Conservation (phyloP, 2,329 filamentous ascomycete species). For the Ascochyta koolunga region DNA sequence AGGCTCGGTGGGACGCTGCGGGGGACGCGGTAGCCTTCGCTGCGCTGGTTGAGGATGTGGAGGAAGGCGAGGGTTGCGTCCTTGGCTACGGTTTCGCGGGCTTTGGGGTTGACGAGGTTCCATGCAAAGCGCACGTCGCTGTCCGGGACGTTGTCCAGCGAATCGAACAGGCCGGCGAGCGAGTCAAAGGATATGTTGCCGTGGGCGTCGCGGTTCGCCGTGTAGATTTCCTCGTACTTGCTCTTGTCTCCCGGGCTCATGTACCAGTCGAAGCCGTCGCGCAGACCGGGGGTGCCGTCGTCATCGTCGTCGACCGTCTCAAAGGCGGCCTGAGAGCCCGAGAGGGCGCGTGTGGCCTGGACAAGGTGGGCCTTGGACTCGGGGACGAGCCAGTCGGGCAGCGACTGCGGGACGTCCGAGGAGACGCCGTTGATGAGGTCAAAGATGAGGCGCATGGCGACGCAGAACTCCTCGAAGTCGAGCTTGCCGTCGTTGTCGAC, state of each 20-base stretch:
- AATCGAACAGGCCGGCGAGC: conserved; percentile 82
- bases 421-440: conserved; percentile 94
- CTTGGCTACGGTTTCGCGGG: conserved; percentile 83
- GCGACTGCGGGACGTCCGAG: conserved; percentile 75
- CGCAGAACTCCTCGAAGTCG: conserved; percentile 99
- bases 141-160: conserved; percentile 68
- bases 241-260: conserved; percentile 90
- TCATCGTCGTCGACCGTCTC: conserved; percentile 80
- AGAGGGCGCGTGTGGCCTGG: conserved; percentile 59
- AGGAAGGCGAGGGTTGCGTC: conserved; percentile 93
- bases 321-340: conserved; percentile 79
- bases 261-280: conserved; percentile 99
- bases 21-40: conserved; percentile 93
- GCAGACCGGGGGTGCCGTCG: conserved; percentile 83
- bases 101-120: conserved; percentile 96
- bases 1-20: conserved; percentile 90
- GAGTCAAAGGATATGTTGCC: conserved; percentile 78
- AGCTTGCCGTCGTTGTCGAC: conserved; percentile 97
- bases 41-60: conserved; percentile 93
- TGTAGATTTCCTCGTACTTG: conserved; percentile 98
- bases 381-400: conserved; percentile 96
- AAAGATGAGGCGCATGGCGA: conserved; percentile 97
- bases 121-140: conserved; percentile 88
- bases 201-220: conserved; percentile 84
- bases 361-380: conserved; percentile 67